phyloP scores from a whole-genome alignment of 441 rosid species.

The Erodium trifolium region DNA sequence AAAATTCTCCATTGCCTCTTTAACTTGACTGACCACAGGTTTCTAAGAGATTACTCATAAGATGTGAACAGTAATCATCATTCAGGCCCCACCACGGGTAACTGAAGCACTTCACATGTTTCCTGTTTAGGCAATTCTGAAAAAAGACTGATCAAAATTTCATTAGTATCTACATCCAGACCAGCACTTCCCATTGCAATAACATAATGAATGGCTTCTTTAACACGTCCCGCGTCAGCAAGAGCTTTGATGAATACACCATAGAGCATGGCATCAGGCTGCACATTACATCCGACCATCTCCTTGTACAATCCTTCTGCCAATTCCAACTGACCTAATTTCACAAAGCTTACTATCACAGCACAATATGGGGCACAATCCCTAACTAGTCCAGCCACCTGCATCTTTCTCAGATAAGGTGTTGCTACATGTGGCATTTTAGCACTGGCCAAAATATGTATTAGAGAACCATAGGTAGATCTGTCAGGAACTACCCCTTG shows the following conservation, averaged over 20 bases:
- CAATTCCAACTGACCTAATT: conserved; percentile 46
- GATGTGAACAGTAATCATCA: conserved; percentile 35
- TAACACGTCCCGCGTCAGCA: conserved; percentile 59
- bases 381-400: conserved; percentile 49
- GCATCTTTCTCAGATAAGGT: conserved; percentile 53
- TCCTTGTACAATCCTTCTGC: conserved; percentile 61
- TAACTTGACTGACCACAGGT: conserved; percentile 44
- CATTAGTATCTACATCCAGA: conserved; percentile 43
- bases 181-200: conserved; percentile 56
- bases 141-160: conserved; percentile 75
- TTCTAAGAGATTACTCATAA: conserved; percentile 67
- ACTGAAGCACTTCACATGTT: conserved; percentile 46
- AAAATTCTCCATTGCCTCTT: conserved; percentile 46
- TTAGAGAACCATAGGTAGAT: conserved; percentile 56
- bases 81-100: not conserved
- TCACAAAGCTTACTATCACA: conserved; percentile 69
- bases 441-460: conserved; percentile 58
- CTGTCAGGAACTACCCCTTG: conserved; percentile 55
- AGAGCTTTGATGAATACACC: conserved; percentile 76
- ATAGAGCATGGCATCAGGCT: conserved; percentile 56
- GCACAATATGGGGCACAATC: conserved; percentile 73
- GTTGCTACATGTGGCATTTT: conserved; percentile 52
- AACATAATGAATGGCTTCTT: conserved; percentile 45
- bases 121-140: conserved; percentile 59
- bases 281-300: conserved; percentile 50